Conservation (phyloP, 2,329 filamentous ascomycete genomes). For the Xylaria sp. region DNA sequence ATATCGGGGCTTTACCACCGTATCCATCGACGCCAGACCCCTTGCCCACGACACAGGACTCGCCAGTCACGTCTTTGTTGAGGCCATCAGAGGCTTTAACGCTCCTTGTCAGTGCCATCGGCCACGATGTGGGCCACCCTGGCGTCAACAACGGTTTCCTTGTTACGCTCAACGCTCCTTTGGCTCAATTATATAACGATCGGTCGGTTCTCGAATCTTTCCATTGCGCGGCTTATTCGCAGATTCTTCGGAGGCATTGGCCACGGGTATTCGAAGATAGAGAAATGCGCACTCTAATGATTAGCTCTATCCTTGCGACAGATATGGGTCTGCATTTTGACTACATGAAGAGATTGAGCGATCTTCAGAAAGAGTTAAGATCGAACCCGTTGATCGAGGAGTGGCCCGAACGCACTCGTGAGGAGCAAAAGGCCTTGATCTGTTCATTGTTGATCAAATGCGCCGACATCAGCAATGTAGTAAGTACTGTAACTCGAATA, state of each 20-base stretch:
- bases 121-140: constrained; percentile 96
- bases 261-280: constrained; percentile 81
- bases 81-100: constrained; percentile 88
- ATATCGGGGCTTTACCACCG: constrained; percentile 78
- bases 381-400: constrained; percentile 73
- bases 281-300: constrained; percentile 89
- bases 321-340: constrained; percentile 98
- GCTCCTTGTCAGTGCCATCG: constrained; percentile 93
- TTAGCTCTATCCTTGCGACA: constrained; percentile 95
- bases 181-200: constrained; percentile 97
- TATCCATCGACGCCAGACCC: constrained; percentile 62
- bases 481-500: constrained; percentile 61
- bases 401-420: constrained; percentile 80
- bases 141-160: constrained; percentile 98
- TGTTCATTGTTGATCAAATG: constrained; percentile 97
- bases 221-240: constrained; percentile 95
- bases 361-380: constrained; percentile 80
- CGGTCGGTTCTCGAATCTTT: constrained; percentile 96
- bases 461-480: constrained; percentile 98
- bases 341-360: constrained; percentile 90
- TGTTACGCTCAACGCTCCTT: constrained; percentile 87
- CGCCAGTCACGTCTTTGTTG: constrained; percentile 79
- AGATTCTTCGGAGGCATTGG: constrained; percentile 94
- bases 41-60: constrained; percentile 57
- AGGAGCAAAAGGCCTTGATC: constrained; percentile 81